Percentiles rank a stretch among this genome's conserved stretches.
Evolutionary conservation across 2,329 filamentous ascomycete genomes (phyloP).

Genomic region (Aureobasidium mangrovei): DNA sequence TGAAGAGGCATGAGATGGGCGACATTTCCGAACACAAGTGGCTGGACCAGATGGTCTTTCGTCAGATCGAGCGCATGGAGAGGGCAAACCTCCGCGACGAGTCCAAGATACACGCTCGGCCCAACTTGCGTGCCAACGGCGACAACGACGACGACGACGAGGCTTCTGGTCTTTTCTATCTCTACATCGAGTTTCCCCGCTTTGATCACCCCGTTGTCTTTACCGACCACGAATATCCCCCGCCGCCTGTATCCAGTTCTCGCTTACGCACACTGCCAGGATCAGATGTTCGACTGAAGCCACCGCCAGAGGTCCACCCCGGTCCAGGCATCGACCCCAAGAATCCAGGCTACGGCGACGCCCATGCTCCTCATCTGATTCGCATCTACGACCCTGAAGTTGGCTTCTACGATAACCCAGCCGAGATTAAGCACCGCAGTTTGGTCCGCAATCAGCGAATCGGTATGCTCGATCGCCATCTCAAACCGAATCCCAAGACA

Average conservation of each 20-base stretch:
- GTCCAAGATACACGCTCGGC: conserved; percentile 14
- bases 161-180: conserved; percentile 61
- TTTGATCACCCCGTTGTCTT: conserved; percentile 97
- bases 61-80: conserved; percentile 66
- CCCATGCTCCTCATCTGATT: conserved; percentile 55
- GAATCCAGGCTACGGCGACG: conserved; percentile 36
- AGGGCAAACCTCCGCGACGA: conserved; percentile 32
- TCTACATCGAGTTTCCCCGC: conserved; percentile 84
- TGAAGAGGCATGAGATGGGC: conserved; percentile 98
- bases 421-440: conserved; percentile 87
- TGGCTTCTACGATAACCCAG: conserved; percentile 81
- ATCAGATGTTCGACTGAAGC: conserved; percentile 63
- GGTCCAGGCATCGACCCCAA: conserved; percentile 73
- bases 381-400: conserved; percentile 91
- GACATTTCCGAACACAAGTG: conserved; percentile 89
- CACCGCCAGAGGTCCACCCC: conserved; percentile 78
- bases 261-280: conserved; percentile 45
- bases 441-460: conserved; percentile 88
- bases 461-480: conserved; percentile 85
- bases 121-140: conserved; percentile 10
- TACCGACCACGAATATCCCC: conserved; percentile 83
- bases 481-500: conserved; percentile 93
- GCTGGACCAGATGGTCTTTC: conserved; percentile 91
- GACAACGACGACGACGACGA: conserved; percentile 36
- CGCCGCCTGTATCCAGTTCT: conserved; percentile 71